A percentile compares a stretch with the other conserved stretches of the same genome.
These are phyloP conservation scores for Coemansia sp. DNA, from an alignment of 192 early-diverging fungal genomes.

Conservation along the genomic window DNA sequence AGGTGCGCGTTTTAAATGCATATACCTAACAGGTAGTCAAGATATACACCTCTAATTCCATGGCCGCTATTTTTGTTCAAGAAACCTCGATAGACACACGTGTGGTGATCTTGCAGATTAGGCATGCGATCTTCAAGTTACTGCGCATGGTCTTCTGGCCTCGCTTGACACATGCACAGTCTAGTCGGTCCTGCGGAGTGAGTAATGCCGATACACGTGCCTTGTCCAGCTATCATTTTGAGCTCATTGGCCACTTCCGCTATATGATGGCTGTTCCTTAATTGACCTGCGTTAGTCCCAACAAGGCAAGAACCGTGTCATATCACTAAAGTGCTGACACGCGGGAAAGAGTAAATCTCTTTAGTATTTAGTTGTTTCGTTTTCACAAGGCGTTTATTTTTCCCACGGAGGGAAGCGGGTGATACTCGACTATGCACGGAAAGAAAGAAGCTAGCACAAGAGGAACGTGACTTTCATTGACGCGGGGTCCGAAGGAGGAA, in stretches of 20 bases:
- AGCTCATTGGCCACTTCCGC: neutral
- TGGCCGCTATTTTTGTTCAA: neutral
- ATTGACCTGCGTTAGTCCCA: neutral
- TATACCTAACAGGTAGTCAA: neutral
- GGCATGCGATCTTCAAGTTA: neutral
- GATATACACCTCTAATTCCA: neutral
- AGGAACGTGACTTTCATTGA: constrained; percentile 53
- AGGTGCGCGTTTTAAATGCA: neutral
- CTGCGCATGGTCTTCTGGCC: neutral
- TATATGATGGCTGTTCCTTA: neutral
- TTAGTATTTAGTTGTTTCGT: neutral
- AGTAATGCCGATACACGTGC: neutral
- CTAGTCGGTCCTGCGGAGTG: neutral
- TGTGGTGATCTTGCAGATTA: constrained; percentile 6
- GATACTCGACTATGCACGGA: neutral
- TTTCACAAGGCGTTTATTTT: constrained; percentile 3
- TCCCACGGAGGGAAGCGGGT: constrained; percentile 5
- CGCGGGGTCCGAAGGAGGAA: constrained; percentile 30
- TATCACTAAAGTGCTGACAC: neutral
- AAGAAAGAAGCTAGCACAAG: constrained; percentile 23
- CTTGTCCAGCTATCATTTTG: neutral
- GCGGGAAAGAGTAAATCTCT: neutral
- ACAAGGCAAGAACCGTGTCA: neutral
- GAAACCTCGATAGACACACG: neutral
- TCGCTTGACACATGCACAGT: neutral